A percentile compares a stretch with the other conserved stretches of the same genome.
Evolutionary conservation across 2,329 filamentous ascomycete genomes (phyloP).

Genomic region (Nemania diffusa): DNA sequence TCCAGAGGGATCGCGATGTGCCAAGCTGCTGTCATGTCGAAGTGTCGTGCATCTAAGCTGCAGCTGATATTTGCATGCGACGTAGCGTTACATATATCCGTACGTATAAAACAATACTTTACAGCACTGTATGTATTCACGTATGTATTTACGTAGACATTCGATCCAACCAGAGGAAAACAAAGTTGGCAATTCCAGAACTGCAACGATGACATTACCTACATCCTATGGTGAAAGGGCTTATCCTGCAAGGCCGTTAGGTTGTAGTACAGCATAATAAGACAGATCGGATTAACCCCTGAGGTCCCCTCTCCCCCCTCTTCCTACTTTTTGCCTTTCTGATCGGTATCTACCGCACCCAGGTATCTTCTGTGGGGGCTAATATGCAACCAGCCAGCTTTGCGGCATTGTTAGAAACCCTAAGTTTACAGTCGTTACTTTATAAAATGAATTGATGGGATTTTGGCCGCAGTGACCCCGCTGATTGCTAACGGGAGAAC

Average conservation of each 20-base stretch:
- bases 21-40: conserved; percentile 25
- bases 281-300: not conserved
- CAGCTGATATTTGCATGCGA: conserved; percentile 18
- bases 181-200: conserved; percentile 4
- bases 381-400: not conserved
- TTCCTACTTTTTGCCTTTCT: not conserved
- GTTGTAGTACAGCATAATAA: not conserved
- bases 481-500: not conserved
- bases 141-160: not conserved
- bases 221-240: not conserved
- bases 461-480: not conserved
- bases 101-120: not conserved
- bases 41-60: conserved; percentile 34
- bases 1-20: conserved; percentile 18
- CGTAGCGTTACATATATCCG: not conserved
- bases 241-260: not conserved
- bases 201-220: conserved; percentile 2
- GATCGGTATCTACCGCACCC: not conserved
- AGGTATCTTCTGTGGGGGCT: not conserved
- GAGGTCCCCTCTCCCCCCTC: not conserved
- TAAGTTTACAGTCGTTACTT: not conserved
- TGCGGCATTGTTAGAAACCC: not conserved
- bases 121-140: too few species aligned
- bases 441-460: not conserved
- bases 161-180: not conserved